These are phyloP conservation scores for Glaciozyma martinii DNA, from an alignment of 768 basidiomycete genomes.

Conservation along the genomic window DNA sequence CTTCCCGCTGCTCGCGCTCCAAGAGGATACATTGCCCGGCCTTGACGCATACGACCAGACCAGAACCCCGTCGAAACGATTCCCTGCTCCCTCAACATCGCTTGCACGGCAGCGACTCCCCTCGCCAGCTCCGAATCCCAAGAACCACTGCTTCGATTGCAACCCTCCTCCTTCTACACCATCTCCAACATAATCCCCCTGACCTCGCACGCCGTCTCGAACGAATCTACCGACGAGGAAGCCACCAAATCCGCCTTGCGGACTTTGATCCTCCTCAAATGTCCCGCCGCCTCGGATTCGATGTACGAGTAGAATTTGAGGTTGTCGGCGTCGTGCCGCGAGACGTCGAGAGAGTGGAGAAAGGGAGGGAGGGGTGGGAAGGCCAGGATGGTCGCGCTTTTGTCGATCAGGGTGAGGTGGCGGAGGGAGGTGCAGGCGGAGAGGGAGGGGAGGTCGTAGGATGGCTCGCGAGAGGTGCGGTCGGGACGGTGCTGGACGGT, in stretches of 20 bases:
- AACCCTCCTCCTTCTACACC: background rate
- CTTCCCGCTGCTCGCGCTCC: too few species aligned
- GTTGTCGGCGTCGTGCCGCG: background rate
- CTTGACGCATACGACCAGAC: too few species aligned
- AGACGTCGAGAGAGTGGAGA: background rate
- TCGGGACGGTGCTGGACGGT: background rate
- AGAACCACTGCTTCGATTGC: background rate
- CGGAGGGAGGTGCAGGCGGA: background rate
- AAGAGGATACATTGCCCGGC: too few species aligned
- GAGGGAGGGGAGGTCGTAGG: background rate
- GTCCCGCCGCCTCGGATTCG: background rate
- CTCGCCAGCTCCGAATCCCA: too few species aligned
- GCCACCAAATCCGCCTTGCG: background rate
- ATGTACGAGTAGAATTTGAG: background rate
- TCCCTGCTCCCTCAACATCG: too few species aligned
- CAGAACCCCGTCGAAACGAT: too few species aligned
- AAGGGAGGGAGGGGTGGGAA: background rate
- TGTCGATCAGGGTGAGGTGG: background rate
- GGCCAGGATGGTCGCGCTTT: background rate
- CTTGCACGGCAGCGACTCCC: too few species aligned
- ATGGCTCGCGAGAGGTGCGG: background rate
- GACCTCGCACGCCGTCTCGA: background rate
- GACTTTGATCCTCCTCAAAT: background rate
- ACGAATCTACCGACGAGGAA: background rate
- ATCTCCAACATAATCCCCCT: background rate